Evolutionary conservation across 2,329 filamentous ascomycete species (phyloP), one percentile per base, ranked within the genome.

Genomic region (Claviceps paspali): DNA sequence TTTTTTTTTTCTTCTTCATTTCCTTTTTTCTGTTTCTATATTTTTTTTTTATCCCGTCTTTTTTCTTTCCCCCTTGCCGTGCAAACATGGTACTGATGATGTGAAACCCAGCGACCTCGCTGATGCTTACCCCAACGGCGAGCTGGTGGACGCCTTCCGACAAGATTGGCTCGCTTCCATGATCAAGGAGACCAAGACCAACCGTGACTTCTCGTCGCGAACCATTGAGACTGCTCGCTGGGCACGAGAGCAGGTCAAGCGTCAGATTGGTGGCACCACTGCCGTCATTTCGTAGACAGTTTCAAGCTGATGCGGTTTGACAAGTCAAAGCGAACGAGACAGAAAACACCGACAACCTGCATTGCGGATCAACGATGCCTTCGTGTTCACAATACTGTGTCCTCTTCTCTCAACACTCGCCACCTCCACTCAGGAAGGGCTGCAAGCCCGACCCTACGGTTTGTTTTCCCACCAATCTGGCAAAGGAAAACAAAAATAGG

Each of bases 201-300:
- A 91, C 67, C 79, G 83, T 49, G 87, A 96, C 33, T 95, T 83
- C 65, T 72, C 78, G 49, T 54, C 73, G 21, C 82, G 87, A 45
- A 98, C 91, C 3, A 79, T 91, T 47, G 85, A 95, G 47, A 96
- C 91, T 33, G 91, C 91, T 54, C 82, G 88, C 51, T 98, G 91
- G 91, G 87, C 91, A 45, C 81, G 88, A 43, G 91, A 96, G 63
- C 86, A 95, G 59, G 87, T 96, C 58, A 96, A 95, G 72, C 82
- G 85, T 51, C 91, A 98, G 62, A 62, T 78, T 36, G 70, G 71
- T 41, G 72, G 72, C 45, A 35, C 56, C 53, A 49, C 63, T 56
- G 43, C 49, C 38, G 63, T 70, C 49, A 73, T 75, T 67, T 57
- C 63, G 38, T 62, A 69, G 48, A 28, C 10, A 3, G 17, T 61